A percentile compares a stretch with the other conserved stretches of the same genome.
These are phyloP conservation scores for Cercospora sojina DNA, from an alignment of 2,329 filamentous ascomycete genomes.

Conservation along the genomic window DNA sequence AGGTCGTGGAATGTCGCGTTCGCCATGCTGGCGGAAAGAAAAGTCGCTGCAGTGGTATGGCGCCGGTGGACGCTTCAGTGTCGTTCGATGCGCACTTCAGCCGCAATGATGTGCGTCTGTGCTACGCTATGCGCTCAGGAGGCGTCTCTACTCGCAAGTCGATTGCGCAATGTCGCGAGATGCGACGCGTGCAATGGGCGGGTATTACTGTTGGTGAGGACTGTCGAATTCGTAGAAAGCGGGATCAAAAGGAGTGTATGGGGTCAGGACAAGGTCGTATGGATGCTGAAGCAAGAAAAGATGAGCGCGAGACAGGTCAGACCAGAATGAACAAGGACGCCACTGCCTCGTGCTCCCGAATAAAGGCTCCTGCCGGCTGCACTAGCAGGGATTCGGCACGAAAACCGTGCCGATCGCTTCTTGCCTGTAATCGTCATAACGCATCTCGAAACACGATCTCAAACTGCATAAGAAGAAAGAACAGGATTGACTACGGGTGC, in stretches of 20 bases:
- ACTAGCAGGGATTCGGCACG: slow-evolving; percentile 6
- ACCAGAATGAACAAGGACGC: slow-evolving; percentile 1
- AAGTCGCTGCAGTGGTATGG: slow-evolving; percentile 9
- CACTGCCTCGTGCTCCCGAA: slow-evolving; percentile 4
- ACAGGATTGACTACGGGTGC: slow-evolving; percentile 18
- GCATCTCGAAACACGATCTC: slow-evolving; percentile 6
- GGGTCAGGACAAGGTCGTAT: slow-evolving; percentile 12
- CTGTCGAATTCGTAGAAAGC: background rate
- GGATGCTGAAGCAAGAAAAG: background rate
- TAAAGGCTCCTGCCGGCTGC: background rate
- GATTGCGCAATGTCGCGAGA: background rate
- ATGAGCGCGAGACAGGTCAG: slow-evolving; percentile 12
- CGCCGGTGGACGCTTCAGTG: slow-evolving; percentile 15
- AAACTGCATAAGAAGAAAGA: background rate
- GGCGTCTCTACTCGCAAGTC: background rate
- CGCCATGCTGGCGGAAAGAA: slow-evolving; percentile 28
- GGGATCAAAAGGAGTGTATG: slow-evolving; percentile 21
- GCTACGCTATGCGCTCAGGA: slow-evolving; percentile 11
- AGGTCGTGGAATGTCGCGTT: slow-evolving; percentile 60
- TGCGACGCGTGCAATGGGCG: background rate
- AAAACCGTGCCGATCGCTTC: slow-evolving; percentile 1
- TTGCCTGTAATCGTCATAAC: slow-evolving; percentile 2
- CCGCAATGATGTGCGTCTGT: slow-evolving; percentile 1
- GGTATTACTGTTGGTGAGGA: background rate
- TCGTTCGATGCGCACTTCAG: slow-evolving; percentile 3